phyloP scores from a whole-genome alignment of 768 basidiomycete genomes.

The Erythrobasidium yunnanense region DNA sequence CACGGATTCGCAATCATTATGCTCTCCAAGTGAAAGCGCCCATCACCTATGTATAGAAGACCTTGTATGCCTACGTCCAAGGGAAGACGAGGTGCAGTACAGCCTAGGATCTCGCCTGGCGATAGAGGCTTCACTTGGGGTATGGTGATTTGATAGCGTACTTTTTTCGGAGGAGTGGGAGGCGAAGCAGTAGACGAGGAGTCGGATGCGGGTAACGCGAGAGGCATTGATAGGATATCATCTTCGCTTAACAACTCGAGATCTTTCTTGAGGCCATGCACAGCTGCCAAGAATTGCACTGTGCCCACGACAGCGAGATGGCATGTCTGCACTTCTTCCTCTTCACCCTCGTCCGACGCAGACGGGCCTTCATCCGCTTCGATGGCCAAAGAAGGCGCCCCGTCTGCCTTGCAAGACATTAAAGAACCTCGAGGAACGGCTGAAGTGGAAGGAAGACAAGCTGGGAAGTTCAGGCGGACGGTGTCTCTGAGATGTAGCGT shows the following conservation, averaged over 20 bases:
- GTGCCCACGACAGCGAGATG: conserved; percentile 86
- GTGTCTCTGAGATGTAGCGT: conserved; percentile 69
- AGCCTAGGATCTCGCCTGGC: conserved; percentile 92
- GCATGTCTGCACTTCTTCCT: conserved; percentile 45
- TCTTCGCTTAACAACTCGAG: conserved; percentile 42
- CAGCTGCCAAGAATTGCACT: conserved; percentile 89
- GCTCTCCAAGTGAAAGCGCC: conserved; percentile 92
- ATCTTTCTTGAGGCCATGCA: conserved; percentile 75
- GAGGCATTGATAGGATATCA: conserved; percentile 10
- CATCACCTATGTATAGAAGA: conserved; percentile 89
- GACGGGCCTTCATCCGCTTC: conserved; percentile 3
- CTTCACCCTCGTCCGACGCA: background rate
- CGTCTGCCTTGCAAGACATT: background rate
- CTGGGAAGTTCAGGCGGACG: conserved; percentile 76
- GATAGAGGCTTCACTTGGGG: conserved; percentile 84
- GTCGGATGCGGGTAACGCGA: conserved; percentile 27
- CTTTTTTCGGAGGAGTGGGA: conserved; percentile 26
- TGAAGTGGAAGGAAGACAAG: conserved; percentile 8
- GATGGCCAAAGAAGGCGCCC: conserved; percentile 9
- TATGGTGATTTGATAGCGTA: conserved; percentile 59
- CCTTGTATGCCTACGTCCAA: conserved; percentile 59
- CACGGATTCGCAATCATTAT: conserved; percentile 99
- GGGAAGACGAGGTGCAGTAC: conserved; percentile 72
- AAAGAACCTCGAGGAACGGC: background rate
- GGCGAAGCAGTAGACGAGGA: background rate